Base-by-base conservation (phyloP, 352 stramenopile genomes). In the Phytophthora citricola region DNA sequence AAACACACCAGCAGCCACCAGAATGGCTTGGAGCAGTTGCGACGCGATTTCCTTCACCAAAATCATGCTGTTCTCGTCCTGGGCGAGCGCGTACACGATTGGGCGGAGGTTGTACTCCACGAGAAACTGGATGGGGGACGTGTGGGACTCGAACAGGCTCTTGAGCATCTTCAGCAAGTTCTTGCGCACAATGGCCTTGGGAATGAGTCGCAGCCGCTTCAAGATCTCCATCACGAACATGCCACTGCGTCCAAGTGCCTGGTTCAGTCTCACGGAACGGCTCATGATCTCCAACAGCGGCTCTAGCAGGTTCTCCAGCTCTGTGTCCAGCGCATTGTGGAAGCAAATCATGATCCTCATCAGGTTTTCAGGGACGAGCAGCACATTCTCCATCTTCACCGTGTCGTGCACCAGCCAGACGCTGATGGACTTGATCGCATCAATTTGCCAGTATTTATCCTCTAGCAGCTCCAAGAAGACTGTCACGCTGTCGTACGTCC, bases 91-190 rank as follows among this genome's bases (percentile, higher is more conserved):
- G 38, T 87, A 83, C 6, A 97, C 78, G 27, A 83, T 84, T 11
- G 81, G 85, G 22, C 92, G 91, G 8, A 98, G 68, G 32, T 96
- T 91, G 75, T 93, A 95, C 71, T 97, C 89, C 38, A 96, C 75
- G 14, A 97, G 70, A 47, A 98, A 96, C 60, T 96, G 83, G 48
- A 78, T 79, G 1, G 89, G 91, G 26, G 88, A 85, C 12, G 89
- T 87, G 61, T 98, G 91, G 22, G 84, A 86, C 58, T 97, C 88
- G 53, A 97, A 96, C 1, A 98, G 78, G 41, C 77, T 82, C 65
- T 97, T 95, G 54, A 98, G 87, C 76, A 98, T 97, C 66, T 95
- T 95, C 51, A 98, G 85, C 51, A 98, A 64, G 54, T 96, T 96
- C 57, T 96, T 97, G 44, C 90, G 84, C 38, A 97, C 90, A 34